Evolutionary conservation across 148 eudicot genomes (phyloP), one percentile per base, ranked within the genome.

Genomic region (Limonium bicolor): DNA sequence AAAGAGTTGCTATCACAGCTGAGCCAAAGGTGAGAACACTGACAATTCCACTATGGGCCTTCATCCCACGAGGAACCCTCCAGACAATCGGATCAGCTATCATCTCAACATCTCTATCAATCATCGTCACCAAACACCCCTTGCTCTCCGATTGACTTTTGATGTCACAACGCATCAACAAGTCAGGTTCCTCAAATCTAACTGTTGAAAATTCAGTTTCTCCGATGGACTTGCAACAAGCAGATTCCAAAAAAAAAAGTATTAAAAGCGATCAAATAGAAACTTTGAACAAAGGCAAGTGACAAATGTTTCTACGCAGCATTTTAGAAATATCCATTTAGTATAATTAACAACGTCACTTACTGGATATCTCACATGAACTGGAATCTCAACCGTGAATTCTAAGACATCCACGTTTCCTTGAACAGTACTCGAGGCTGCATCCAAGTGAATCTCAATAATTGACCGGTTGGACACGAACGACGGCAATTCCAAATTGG

Each of bases 351-450:
- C n/a, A n/a, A n/a, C n/a, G 34, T 46, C 50, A 57, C 80, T 59
- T 67, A 90, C 95, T 47, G 64, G 72, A 67, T 90, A 90, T 32
- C 85, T 78, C 16, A 81, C 72, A 59, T 90, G 97, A 33, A 90
- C 40, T 32, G 95, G 93, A 49, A 90, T 55, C 59, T 75, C 72
- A 25, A 64, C 43, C 51, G 56, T 60, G 27, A 72, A 41, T 45
- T 74, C 72, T 55, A 57, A 18, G 4, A 63, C 62, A 40, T 49
- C 53, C 30, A 59, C 50, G 22, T 60, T 16, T 35, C 27, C 58
- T 38, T 65, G 36, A 20, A 59, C 30, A 41, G 47, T 20, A 51
- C 47, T 44, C 22, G 58, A 26, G 53, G 50, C 59, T 42, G 76
- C 58, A 56, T 65, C 66, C 41, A 72, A 58, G 51, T 84, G 94